Percentiles rank a stretch among this genome's conserved stretches.
These are phyloP conservation scores for Paraphaeosphaeria minitans DNA, from an alignment of 2,329 filamentous ascomycete species.

Conservation along the genomic window DNA sequence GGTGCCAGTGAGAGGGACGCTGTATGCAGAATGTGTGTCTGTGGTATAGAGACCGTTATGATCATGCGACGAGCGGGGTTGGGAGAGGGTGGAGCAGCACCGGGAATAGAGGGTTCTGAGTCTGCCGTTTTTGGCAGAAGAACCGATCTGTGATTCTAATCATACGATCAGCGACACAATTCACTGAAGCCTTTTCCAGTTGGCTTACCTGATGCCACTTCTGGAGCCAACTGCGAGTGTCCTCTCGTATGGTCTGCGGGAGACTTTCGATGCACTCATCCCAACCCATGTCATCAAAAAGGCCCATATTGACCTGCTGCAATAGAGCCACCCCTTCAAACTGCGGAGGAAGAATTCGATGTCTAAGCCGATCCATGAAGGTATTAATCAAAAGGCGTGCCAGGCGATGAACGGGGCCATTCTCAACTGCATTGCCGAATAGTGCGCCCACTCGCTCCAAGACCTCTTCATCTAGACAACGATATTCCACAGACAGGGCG, in stretches of 20 bases:
- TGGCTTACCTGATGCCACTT: slow-evolving; percentile 61
- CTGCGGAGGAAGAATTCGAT: slow-evolving; percentile 53
- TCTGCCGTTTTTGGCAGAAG: slow-evolving; percentile 21
- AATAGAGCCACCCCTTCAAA: slow-evolving; percentile 62
- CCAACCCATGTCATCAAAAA: slow-evolving; percentile 61
- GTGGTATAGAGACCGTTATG: slow-evolving; percentile 89
- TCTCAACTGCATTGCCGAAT: slow-evolving; percentile 55
- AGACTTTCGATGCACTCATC: slow-evolving; percentile 57
- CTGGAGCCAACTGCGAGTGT: slow-evolving; percentile 58
- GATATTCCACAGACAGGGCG: slow-evolving; percentile 75
- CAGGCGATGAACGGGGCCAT: slow-evolving; percentile 54
- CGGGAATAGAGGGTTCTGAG: slow-evolving; percentile 10
- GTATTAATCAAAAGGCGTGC: slow-evolving; percentile 58
- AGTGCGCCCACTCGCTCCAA: slow-evolving; percentile 51
- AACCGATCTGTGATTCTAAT: slow-evolving; percentile 33
- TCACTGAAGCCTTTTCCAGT: background rate
- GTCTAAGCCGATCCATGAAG: slow-evolving; percentile 54
- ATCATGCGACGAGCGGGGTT: slow-evolving; percentile 67
- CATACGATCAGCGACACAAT: slow-evolving; percentile 20
- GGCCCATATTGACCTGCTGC: slow-evolving; percentile 57
- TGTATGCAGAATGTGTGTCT: slow-evolving; percentile 81
- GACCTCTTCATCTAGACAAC: slow-evolving; percentile 76
- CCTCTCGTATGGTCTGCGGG: slow-evolving; percentile 49
- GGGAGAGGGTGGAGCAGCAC: slow-evolving; percentile 33
- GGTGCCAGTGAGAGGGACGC: slow-evolving; percentile 66